A percentile compares a stretch with the other conserved stretches of the same genome.
phyloP scores from a whole-genome alignment of 495 filamentous ascomycete genomes.

The Rostrohypoxylon terebratum region DNA sequence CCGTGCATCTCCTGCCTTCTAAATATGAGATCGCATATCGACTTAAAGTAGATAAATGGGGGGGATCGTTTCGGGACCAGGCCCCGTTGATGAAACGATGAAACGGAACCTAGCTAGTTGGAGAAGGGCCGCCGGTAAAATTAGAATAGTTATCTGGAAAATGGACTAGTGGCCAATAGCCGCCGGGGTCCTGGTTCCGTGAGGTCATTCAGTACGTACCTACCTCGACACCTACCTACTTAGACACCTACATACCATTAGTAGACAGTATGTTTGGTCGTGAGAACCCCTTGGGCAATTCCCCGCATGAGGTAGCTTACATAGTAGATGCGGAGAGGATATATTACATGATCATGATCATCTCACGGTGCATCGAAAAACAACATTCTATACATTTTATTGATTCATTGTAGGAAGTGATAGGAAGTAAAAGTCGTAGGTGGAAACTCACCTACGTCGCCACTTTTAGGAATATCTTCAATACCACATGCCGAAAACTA shows the following conservation, averaged over 20 bases:
- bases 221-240: no score
- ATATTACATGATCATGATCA: slow-evolving; percentile 3
- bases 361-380: slow-evolving; percentile 1
- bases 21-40: slow-evolving; percentile 22
- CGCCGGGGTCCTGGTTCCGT: slow-evolving; percentile 41
- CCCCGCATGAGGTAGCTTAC: slow-evolving; percentile 16
- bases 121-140: slow-evolving; percentile 44
- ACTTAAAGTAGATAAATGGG: slow-evolving; percentile 30
- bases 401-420: slow-evolving; percentile 16
- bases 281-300: slow-evolving; percentile 20
- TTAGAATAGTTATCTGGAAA: slow-evolving; percentile 45
- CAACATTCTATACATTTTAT: slow-evolving; percentile 15
- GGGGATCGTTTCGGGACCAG: slow-evolving; percentile 27
- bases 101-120: slow-evolving; percentile 36
- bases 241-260: no score
- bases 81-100: slow-evolving; percentile 39
- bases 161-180: slow-evolving; percentile 40
- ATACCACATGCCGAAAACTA: slow-evolving; percentile 14
- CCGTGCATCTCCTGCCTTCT: neutral
- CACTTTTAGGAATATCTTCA: slow-evolving; percentile 43
- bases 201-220: slow-evolving; percentile 31
- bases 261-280: neutral
- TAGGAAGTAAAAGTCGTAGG: slow-evolving; percentile 7
- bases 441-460: slow-evolving; percentile 15
- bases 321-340: slow-evolving; percentile 24